phyloP scores from a whole-genome alignment of 768 basidiomycete species.

The Myochromella boudieri region DNA sequence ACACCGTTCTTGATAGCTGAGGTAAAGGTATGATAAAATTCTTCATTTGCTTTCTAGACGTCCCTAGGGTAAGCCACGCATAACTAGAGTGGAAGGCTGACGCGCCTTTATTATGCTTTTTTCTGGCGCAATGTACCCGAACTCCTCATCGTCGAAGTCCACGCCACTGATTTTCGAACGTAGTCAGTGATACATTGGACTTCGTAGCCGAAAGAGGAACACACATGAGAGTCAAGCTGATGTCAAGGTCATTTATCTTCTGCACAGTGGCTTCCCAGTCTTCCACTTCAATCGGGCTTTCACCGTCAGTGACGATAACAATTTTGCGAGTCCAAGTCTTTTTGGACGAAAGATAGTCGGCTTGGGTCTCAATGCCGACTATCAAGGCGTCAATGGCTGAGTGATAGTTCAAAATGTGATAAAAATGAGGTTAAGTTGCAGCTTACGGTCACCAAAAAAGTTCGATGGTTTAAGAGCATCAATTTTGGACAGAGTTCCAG shows the following conservation, averaged over 20 bases:
- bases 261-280: slow-evolving; percentile 70
- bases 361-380: slow-evolving; percentile 82
- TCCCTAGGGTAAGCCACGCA: neutral
- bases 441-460: slow-evolving; percentile 66
- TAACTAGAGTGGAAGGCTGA: neutral
- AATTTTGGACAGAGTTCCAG: slow-evolving; percentile 63
- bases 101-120: slow-evolving; percentile 75
- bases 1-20: slow-evolving; percentile 45
- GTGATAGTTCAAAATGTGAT: neutral
- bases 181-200: slow-evolving; percentile 1
- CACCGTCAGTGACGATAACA: slow-evolving; percentile 83
- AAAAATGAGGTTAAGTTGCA: neutral
- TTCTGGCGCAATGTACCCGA: slow-evolving; percentile 59
- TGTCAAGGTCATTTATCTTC: slow-evolving; percentile 60
- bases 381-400: slow-evolving; percentile 85
- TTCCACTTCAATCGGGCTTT: slow-evolving; percentile 68
- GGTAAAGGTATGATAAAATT: slow-evolving; percentile 57
- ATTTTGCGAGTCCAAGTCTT: slow-evolving; percentile 86
- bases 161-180: slow-evolving; percentile 60
- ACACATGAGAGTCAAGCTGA: slow-evolving; percentile 74
- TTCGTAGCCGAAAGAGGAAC: no score
- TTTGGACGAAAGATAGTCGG: slow-evolving; percentile 63
- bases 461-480: slow-evolving; percentile 58
- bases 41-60: slow-evolving; percentile 69
- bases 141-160: slow-evolving; percentile 79